Conservation (phyloP, 2,329 filamentous ascomycete species). For the Cytospora piceicola region DNA sequence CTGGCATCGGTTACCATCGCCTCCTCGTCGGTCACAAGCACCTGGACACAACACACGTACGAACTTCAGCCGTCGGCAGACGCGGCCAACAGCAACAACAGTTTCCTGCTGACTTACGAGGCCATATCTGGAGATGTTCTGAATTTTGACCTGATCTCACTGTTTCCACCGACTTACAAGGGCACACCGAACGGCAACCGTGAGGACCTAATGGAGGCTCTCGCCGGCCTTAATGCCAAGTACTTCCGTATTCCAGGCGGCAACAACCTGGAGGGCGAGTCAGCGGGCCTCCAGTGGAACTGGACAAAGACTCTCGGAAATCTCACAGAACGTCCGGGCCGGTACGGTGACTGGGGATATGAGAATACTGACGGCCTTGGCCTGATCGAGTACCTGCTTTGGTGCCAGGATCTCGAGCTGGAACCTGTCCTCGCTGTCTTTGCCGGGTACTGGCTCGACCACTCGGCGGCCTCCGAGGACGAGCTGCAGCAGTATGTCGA, state of each 20-base stretch:
- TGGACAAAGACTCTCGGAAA: constrained; percentile 47
- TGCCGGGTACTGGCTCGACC: constrained; percentile 48
- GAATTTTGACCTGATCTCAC: constrained; percentile 27
- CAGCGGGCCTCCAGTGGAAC: constrained; percentile 22
- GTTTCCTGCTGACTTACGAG: constrained; percentile 26
- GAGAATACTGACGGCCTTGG: constrained; percentile 53
- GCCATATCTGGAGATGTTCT: constrained; percentile 22
- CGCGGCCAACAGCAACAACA: constrained; percentile 45
- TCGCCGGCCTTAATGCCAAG: constrained; percentile 27
- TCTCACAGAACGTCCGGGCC: constrained; percentile 40
- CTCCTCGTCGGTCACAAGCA: constrained; percentile 44
- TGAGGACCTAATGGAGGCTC: constrained; percentile 26
- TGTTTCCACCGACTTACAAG: constrained; percentile 42
- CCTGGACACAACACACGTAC: constrained; percentile 58
- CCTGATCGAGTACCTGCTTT: constrained; percentile 52
- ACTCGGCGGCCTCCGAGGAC: constrained; percentile 45
- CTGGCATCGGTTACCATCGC: constrained; percentile 53
- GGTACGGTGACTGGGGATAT: constrained; percentile 48
- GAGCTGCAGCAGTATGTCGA: constrained; percentile 51
- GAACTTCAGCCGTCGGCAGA: constrained; percentile 48
- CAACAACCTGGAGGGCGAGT: constrained; percentile 28
- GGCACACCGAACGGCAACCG: constrained; percentile 56
- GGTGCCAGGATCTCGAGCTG: constrained; percentile 26
- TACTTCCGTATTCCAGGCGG: constrained; percentile 30
- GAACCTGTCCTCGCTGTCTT: constrained; percentile 48